These are phyloP conservation scores for Peronospora belbahrii DNA, from an alignment of 352 stramenopile species.

Conservation along the genomic window DNA sequence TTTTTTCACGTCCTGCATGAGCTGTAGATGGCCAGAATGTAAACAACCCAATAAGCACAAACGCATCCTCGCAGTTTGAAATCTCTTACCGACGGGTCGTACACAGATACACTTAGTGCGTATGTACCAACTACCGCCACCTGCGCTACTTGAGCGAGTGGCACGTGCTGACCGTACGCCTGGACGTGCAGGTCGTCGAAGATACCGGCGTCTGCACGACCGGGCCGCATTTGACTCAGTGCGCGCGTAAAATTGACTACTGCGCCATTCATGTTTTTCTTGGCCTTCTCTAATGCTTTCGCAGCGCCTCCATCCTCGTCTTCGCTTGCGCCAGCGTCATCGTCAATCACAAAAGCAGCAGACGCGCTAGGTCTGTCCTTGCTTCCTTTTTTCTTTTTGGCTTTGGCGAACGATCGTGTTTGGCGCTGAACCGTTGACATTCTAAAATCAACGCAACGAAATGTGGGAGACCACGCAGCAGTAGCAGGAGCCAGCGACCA, in stretches of 20 bases:
- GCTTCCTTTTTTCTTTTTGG: constrained; percentile 49
- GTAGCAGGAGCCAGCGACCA: constrained; percentile 4
- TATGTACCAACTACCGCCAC: constrained; percentile 57
- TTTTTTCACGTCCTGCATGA: constrained; percentile 65
- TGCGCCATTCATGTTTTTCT: constrained; percentile 76
- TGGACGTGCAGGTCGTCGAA: constrained; percentile 76
- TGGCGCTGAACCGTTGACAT: constrained; percentile 9
- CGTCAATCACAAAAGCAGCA: constrained; percentile 4
- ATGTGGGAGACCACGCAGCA: constrained; percentile 3
- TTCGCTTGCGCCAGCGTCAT: constrained; percentile 10
- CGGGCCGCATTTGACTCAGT: constrained; percentile 70
- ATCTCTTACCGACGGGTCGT: constrained; percentile 65
- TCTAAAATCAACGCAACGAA: not conserved
- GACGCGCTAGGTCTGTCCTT: constrained; percentile 20
- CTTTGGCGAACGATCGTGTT: constrained; percentile 58
- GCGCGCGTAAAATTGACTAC: constrained; percentile 70
- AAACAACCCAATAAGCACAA: not conserved
- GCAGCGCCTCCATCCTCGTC: constrained; percentile 26
- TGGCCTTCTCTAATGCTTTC: constrained; percentile 43
- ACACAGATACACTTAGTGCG: constrained; percentile 64
- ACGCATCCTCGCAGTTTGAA: not conserved
- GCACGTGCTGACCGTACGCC: constrained; percentile 73
- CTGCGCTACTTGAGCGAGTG: constrained; percentile 69
- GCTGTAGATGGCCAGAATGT: constrained; percentile 19
- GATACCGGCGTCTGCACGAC: constrained; percentile 69